A percentile compares a stretch with the other conserved stretches of the same genome.
phyloP scores from a whole-genome alignment of 306 rosid genomes.

The Dalbergia cultrata region DNA sequence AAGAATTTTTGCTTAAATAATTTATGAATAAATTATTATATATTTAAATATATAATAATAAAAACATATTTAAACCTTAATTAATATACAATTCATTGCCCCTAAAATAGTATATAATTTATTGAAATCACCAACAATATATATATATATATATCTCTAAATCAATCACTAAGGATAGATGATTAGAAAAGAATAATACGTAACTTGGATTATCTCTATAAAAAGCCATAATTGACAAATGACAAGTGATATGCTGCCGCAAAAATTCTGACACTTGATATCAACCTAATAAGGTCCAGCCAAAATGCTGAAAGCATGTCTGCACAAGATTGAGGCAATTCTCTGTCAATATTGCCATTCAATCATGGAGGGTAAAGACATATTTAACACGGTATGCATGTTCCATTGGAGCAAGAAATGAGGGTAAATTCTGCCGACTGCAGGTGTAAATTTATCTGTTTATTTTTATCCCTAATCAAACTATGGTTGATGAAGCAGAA shows the following conservation, averaged over 20 bases:
- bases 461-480: no score
- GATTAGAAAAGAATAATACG: slow-evolving; percentile 1
- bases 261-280: slow-evolving; percentile 39
- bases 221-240: slow-evolving; percentile 14
- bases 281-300: slow-evolving; percentile 46
- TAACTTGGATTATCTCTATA: not conserved
- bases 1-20: no score
- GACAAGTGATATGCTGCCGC: slow-evolving; percentile 32
- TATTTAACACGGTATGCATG: not conserved
- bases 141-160: no score
- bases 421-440: no score
- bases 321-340: slow-evolving; percentile 6
- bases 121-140: no score
- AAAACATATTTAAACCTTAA: no score
- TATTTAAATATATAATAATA: no score
- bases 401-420: no score
- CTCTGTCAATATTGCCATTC: slow-evolving; percentile 39
- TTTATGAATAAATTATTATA: no score
- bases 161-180: not conserved
- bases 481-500: slow-evolving; percentile 21
- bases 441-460: no score
- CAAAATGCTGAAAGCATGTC: slow-evolving; percentile 46
- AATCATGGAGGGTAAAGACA: slow-evolving; percentile 20
- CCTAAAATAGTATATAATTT: no score
- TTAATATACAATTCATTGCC: no score